Evolutionary conservation across 192 early-diverging fungal genomes (phyloP).

Genomic region (Coemansia sp.): DNA sequence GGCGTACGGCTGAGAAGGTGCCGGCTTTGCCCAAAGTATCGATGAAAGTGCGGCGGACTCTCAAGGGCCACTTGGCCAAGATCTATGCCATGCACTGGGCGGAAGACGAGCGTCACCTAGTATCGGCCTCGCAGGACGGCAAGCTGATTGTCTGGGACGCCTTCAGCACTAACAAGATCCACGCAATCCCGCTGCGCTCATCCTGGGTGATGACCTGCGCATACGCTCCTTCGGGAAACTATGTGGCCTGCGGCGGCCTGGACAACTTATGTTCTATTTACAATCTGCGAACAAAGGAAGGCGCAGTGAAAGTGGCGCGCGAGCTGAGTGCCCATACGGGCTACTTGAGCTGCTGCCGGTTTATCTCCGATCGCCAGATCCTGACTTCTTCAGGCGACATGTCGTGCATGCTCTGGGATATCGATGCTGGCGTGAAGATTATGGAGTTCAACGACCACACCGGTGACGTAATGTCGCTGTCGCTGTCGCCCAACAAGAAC

Average conservation of each 20-base stretch:
- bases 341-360: constrained; percentile 96
- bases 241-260: constrained; percentile 98
- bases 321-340: constrained; percentile 97
- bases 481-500: constrained; percentile 88
- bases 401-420: constrained; percentile 99
- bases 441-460: constrained; percentile 98
- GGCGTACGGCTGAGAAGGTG: constrained; percentile 78
- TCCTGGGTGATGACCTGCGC: constrained; percentile 99
- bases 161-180: constrained; percentile 97
- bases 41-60: constrained; percentile 94
- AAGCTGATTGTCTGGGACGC: constrained; percentile 99
- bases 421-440: constrained; percentile 97
- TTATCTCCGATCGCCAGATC: constrained; percentile 94
- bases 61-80: constrained; percentile 98
- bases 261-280: constrained; percentile 99
- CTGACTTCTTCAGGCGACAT: constrained; percentile 96
- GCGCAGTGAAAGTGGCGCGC: constrained; percentile 88
- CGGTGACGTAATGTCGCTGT: constrained; percentile 98
- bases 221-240: constrained; percentile 96
- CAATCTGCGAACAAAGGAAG: constrained; percentile 93
- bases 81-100: constrained; percentile 99
- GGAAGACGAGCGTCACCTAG: constrained; percentile 93
- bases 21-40: constrained; percentile 83
- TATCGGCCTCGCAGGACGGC: constrained; percentile 98
- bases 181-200: constrained; percentile 96